Percentiles rank a stretch among this genome's conserved stretches.
These are phyloP conservation scores for Hypoxylon cercidicola DNA, from an alignment of 495 filamentous ascomycete species.

Conservation along the genomic window DNA sequence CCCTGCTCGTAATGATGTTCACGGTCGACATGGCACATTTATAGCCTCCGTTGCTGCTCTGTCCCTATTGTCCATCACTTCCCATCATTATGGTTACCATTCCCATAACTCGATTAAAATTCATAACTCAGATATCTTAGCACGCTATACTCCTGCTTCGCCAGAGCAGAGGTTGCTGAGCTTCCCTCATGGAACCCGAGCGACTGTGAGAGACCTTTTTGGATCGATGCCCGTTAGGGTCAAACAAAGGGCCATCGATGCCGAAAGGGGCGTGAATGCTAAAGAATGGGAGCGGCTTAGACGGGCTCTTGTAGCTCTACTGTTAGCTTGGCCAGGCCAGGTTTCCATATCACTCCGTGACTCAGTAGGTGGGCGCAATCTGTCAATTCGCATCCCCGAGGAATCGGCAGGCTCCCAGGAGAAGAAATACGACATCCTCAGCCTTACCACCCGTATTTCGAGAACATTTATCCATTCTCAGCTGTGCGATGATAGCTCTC, in stretches of 20 bases:
- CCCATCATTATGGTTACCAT: conserved; percentile 70
- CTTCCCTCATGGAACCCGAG: conserved; percentile 77
- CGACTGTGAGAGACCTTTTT: conserved; percentile 87
- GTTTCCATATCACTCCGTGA: conserved; percentile 60
- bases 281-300: conserved; percentile 76
- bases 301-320: conserved; percentile 65
- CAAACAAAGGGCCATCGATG: conserved; percentile 74
- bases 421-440: conserved; percentile 24
- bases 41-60: conserved; percentile 80
- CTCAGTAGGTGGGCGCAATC: conserved; percentile 28
- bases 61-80: conserved; percentile 81
- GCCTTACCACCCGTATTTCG: conserved; percentile 51
- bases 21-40: conserved; percentile 80
- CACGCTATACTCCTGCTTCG: conserved; percentile 72
- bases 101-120: conserved; percentile 76
- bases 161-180: conserved; percentile 65
- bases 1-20: conserved; percentile 51
- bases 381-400: conserved; percentile 32
- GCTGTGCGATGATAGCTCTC: conserved; percentile 62
- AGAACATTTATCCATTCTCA: conserved; percentile 73
- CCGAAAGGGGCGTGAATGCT: conserved; percentile 60
- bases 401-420: conserved; percentile 11
- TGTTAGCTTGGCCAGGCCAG: conserved; percentile 70
- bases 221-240: conserved; percentile 97
- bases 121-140: conserved; percentile 75